Evolutionary conservation across 495 filamentous ascomycete species (phyloP).

Genomic region (Penicillium roqueforti): DNA sequence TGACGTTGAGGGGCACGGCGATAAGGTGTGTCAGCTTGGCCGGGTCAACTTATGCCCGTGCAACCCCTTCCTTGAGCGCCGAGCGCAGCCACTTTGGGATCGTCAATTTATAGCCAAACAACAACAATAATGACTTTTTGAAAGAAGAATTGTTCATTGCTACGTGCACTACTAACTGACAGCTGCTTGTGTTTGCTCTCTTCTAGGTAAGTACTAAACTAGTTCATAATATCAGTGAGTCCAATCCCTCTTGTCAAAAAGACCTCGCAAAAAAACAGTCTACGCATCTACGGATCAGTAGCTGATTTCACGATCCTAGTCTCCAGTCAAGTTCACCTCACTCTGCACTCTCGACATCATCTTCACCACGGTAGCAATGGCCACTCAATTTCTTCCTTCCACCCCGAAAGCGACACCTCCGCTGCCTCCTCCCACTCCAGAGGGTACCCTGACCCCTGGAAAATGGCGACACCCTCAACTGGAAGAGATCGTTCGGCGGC

Average conservation of each 20-base stretch:
- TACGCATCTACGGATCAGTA: neutral
- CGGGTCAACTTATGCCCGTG: constrained; percentile 24
- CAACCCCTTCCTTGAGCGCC: constrained; percentile 13
- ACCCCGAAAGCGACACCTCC: constrained; percentile 56
- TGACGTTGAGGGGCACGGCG: constrained; percentile 25
- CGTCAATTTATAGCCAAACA: constrained; percentile 14
- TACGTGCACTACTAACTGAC: constrained; percentile 9
- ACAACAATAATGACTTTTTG: constrained; percentile 15
- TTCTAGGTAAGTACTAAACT: constrained; percentile 16
- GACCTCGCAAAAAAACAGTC: neutral
- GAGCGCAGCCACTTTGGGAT: constrained; percentile 14
- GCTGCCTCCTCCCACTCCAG: constrained; percentile 42
- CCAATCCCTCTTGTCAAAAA: neutral
- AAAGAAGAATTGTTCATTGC: neutral
- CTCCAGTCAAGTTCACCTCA: constrained; percentile 2
- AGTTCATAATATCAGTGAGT: constrained; percentile 11
- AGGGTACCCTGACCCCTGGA: constrained; percentile 59
- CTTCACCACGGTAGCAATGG: constrained; percentile 27
- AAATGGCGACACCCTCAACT: constrained; percentile 85
- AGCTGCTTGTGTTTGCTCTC: neutral
- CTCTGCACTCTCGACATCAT: neutral
- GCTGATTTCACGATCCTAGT: neutral
- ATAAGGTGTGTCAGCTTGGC: constrained; percentile 6
- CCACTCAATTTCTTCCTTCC: constrained; percentile 46
- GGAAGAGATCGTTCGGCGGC: constrained; percentile 70